Percentiles rank a stretch among this genome's conserved stretches.
Conservation (phyloP, 1,284 basidiomycete genomes). For the Hypsizygus ulmarius region DNA sequence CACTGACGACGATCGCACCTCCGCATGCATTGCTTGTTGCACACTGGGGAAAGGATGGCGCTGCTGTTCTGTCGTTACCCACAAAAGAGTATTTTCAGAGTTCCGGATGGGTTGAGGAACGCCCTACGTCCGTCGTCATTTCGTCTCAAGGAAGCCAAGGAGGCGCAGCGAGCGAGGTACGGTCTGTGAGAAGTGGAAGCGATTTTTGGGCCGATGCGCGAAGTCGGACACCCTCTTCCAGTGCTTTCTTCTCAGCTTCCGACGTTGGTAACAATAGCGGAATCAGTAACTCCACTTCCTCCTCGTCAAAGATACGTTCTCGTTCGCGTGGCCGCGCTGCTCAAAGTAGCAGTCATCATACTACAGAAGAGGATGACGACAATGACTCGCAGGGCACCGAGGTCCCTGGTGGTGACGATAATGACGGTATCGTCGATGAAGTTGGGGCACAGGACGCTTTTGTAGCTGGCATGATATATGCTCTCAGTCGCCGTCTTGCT, state of each 20-base stretch:
- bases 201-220: slow-evolving; percentile 69
- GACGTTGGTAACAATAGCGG: slow-evolving; percentile 30
- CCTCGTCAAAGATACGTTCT: slow-evolving; percentile 21
- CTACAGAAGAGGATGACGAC: slow-evolving; percentile 39
- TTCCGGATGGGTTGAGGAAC: slow-evolving; percentile 66
- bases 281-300: slow-evolving; percentile 17
- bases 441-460: slow-evolving; percentile 77
- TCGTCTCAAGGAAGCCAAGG: slow-evolving; percentile 19
- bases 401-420: slow-evolving; percentile 34
- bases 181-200: slow-evolving; percentile 70
- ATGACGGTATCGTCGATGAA: slow-evolving; percentile 55
- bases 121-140: slow-evolving; percentile 20
- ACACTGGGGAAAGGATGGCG: slow-evolving; percentile 72
- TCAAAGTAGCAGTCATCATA: slow-evolving; percentile 12
- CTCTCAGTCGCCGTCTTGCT: slow-evolving; percentile 60
- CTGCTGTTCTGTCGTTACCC: slow-evolving; percentile 75
- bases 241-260: slow-evolving; percentile 49
- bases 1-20: slow-evolving; percentile 60
- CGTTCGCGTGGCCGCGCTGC: slow-evolving; percentile 26
- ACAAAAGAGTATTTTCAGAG: slow-evolving; percentile 82
- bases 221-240: slow-evolving; percentile 53
- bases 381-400: slow-evolving; percentile 61
- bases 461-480: slow-evolving; percentile 78
- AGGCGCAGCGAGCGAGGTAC: slow-evolving; percentile 31
- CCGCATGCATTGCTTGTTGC: slow-evolving; percentile 76